Conservation (phyloP, 768 basidiomycete genomes). For the Hericium coralloides region DNA sequence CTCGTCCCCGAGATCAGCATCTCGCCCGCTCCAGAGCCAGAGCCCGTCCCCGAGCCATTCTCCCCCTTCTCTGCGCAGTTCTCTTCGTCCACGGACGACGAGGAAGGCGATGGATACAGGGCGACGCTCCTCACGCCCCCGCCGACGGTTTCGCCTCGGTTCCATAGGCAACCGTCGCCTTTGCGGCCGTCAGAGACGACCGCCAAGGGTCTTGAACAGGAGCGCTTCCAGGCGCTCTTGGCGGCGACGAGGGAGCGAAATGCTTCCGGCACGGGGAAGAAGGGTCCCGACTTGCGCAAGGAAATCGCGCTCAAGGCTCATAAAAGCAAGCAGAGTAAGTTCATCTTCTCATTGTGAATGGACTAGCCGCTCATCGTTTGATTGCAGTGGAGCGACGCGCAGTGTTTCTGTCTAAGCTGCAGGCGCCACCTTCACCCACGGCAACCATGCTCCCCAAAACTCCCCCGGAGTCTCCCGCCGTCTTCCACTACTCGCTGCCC, state of each 20-base stretch:
- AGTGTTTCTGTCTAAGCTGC: constrained; percentile 64
- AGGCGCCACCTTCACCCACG: constrained; percentile 55
- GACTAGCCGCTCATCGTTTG: background rate
- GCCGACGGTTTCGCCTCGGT: constrained; percentile 34
- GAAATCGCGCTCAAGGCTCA: constrained; percentile 68
- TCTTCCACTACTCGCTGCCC: constrained; percentile 61
- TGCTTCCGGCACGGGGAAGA: constrained; percentile 34
- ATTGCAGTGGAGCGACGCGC: constrained; percentile 63
- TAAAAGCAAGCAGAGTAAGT: constrained; percentile 65
- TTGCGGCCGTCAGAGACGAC: constrained; percentile 34
- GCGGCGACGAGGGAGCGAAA: constrained; percentile 52
- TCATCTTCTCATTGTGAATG: background rate
- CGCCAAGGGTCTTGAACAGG: constrained; percentile 47
- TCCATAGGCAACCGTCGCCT: constrained; percentile 37
- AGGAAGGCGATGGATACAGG: constrained; percentile 43
- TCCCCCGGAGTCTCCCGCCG: constrained; percentile 59
- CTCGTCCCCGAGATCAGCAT: constrained; percentile 62
- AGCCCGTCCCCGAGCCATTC: constrained; percentile 41
- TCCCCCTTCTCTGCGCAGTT: constrained; percentile 45
- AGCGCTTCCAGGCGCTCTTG: constrained; percentile 57
- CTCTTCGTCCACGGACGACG: constrained; percentile 21
- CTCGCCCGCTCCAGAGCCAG: constrained; percentile 56
- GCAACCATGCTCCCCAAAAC: constrained; percentile 52
- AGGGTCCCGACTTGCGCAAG: constrained; percentile 53
- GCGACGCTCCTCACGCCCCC: constrained; percentile 51